phyloP scores from a whole-genome alignment of 163 green algal species.

The Scenedesmus sp. region DNA sequence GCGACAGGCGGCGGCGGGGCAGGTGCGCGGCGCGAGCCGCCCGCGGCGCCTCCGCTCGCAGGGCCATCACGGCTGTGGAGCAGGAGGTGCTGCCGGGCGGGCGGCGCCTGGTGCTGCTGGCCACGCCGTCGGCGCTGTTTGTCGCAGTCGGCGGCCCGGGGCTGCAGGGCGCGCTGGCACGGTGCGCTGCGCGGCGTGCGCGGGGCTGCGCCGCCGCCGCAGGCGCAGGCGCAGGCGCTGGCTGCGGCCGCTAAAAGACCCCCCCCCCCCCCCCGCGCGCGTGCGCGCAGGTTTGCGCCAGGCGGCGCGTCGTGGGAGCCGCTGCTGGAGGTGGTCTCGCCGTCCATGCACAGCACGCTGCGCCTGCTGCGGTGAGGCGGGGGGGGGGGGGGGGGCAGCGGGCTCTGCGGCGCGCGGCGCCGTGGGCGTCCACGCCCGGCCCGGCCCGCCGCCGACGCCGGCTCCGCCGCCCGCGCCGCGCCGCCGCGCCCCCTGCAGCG shows the following conservation, averaged over 20 bases:
- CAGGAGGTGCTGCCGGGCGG: conserved; percentile 41
- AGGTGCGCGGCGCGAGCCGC: neutral
- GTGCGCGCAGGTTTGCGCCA: neutral
- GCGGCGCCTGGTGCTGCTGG: conserved; percentile 63
- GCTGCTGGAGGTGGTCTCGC: conserved; percentile 50
- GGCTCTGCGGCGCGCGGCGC: too few relatives aligned
- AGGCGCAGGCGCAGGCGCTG: too few relatives aligned
- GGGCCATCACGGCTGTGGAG: conserved; percentile 6
- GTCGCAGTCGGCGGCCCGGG: conserved; percentile 30
- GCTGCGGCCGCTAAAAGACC: neutral
- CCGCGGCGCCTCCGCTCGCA: conserved; percentile 4
- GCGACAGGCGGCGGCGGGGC: too few relatives aligned
- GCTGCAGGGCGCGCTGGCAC: conserved; percentile 12
- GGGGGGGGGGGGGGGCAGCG: too few relatives aligned
- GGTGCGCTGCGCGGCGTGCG: neutral
- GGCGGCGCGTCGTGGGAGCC: conserved; percentile 21
- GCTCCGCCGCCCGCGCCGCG: too few relatives aligned
- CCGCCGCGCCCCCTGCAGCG: neutral
- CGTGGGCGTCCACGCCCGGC: too few relatives aligned
- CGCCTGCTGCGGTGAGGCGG: conserved; percentile 45
- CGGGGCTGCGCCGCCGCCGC: neutral
- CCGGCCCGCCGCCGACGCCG: too few relatives aligned
- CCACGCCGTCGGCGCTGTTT: conserved; percentile 68
- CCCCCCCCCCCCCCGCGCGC: neutral
- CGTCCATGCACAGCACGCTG: conserved; percentile 54